These are phyloP conservation scores for Rhodotorula graminis DNA, from an alignment of 768 basidiomycete genomes.

Conservation along the genomic window DNA sequence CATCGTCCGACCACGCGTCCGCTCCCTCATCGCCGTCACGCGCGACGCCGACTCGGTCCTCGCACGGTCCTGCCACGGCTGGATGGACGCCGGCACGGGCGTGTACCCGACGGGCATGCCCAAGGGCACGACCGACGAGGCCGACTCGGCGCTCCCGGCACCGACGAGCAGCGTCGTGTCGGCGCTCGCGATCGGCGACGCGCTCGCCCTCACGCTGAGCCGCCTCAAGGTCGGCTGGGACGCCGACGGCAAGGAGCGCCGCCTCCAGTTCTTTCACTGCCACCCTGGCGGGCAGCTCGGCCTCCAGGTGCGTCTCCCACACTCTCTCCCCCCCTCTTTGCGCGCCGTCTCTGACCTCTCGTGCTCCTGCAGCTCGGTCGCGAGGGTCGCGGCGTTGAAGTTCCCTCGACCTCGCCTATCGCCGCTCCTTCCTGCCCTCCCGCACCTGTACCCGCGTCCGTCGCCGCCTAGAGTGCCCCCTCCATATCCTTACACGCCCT, in stretches of 20 bases:
- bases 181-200: slow-evolving; percentile 41
- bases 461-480: neutral
- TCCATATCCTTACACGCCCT: neutral
- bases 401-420: neutral
- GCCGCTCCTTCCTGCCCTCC: too few relatives aligned
- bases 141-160: slow-evolving; percentile 41
- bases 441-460: neutral
- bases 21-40: slow-evolving; percentile 39
- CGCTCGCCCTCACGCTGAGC: slow-evolving; percentile 37
- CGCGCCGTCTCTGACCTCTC: neutral
- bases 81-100: slow-evolving; percentile 40
- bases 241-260: slow-evolving; percentile 35
- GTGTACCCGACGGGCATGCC: slow-evolving; percentile 26
- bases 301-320: neutral
- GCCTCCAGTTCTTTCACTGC: slow-evolving; percentile 32
- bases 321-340: neutral
- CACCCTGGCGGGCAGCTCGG: slow-evolving; percentile 42
- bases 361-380: slow-evolving; percentile 5
- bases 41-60: slow-evolving; percentile 39
- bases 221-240: slow-evolving; percentile 39
- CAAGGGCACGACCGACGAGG: slow-evolving; percentile 40
- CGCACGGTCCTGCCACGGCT: slow-evolving; percentile 34
- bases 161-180: slow-evolving; percentile 41
- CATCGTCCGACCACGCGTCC: slow-evolving; percentile 34
- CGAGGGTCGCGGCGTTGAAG: slow-evolving; percentile 23